Evolutionary conservation across 2,329 filamentous ascomycete species (phyloP).

Genomic region (Aphanoascus verrucosus): DNA sequence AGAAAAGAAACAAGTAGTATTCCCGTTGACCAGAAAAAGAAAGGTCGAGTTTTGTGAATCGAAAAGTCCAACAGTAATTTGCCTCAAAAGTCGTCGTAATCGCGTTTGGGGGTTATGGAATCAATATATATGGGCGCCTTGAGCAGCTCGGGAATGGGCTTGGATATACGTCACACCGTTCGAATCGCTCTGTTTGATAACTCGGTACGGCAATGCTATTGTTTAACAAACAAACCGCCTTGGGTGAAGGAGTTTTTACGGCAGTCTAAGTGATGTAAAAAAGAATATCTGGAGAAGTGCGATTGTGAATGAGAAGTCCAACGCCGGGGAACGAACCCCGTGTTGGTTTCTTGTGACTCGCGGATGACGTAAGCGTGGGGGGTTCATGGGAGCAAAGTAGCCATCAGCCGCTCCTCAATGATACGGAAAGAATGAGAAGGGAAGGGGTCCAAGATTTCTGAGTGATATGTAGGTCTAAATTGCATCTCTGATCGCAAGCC

Average conservation of each 20-base stretch:
- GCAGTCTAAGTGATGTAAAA: too few relatives aligned
- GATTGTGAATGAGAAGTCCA: too few relatives aligned
- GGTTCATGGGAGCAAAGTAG: too few relatives aligned
- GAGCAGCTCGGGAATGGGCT: background rate
- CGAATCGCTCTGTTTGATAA: background rate
- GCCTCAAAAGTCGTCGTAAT: background rate
- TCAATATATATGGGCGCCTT: slow-evolving; percentile 8
- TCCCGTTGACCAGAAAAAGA: background rate
- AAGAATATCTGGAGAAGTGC: too few relatives aligned
- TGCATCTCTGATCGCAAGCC: background rate
- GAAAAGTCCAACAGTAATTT: background rate
- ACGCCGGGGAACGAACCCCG: background rate
- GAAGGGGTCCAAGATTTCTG: background rate
- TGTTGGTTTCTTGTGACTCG: background rate
- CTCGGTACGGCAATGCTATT: background rate
- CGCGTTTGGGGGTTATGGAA: background rate
- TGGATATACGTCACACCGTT: background rate
- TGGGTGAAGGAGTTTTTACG: too few relatives aligned
- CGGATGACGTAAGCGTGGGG: slow-evolving; percentile 6
- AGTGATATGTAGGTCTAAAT: background rate
- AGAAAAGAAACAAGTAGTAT: background rate
- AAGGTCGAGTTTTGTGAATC: background rate
- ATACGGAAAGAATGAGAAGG: background rate
- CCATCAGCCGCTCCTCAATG: background rate
- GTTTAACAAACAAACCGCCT: too few relatives aligned